Evolutionary conservation across 2,329 filamentous ascomycete species (phyloP).

Genomic region (Neodidymelliopsis sp.): DNA sequence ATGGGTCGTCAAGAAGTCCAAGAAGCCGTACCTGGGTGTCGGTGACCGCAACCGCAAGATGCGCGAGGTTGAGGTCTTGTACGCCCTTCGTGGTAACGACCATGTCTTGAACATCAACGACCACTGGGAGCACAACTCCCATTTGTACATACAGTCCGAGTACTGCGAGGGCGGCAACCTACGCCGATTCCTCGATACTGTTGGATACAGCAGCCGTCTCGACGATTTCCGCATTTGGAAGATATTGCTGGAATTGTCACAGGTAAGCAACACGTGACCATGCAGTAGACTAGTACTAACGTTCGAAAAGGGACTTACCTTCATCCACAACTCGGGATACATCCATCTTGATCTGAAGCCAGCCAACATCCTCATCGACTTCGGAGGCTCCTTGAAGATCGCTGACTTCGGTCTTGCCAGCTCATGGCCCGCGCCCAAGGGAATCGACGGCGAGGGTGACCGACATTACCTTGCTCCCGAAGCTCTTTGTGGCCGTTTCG

Average conservation of each 20-base stretch:
- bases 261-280: constrained; percentile 64
- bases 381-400: constrained; percentile 83
- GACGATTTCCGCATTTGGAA: constrained; percentile 99
- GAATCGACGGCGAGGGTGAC: constrained; percentile 90
- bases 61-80: constrained; percentile 81
- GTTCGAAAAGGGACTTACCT: constrained; percentile 75
- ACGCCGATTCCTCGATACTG: constrained; percentile 81
- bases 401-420: constrained; percentile 87
- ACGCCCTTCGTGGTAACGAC: constrained; percentile 78
- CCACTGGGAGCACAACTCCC: constrained; percentile 84
- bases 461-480: constrained; percentile 96
- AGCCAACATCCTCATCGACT: constrained; percentile 82
- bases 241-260: constrained; percentile 83
- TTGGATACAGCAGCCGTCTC: constrained; percentile 82
- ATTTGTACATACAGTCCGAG: constrained; percentile 97
- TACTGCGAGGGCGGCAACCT: constrained; percentile 95
- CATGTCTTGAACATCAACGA: constrained; percentile 86
- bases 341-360: constrained; percentile 88
- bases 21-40: constrained; percentile 77
- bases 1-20: constrained; percentile 94
- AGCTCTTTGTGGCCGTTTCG: constrained; percentile 83
- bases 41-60: constrained; percentile 85
- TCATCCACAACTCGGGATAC: constrained; percentile 87
- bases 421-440: constrained; percentile 75
- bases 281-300: constrained; percentile 29